Percentiles rank a stretch among this genome's conserved stretches.
Evolutionary conservation across 1,284 basidiomycete genomes (phyloP).

Genomic region (Entoloma clypeatum): DNA sequence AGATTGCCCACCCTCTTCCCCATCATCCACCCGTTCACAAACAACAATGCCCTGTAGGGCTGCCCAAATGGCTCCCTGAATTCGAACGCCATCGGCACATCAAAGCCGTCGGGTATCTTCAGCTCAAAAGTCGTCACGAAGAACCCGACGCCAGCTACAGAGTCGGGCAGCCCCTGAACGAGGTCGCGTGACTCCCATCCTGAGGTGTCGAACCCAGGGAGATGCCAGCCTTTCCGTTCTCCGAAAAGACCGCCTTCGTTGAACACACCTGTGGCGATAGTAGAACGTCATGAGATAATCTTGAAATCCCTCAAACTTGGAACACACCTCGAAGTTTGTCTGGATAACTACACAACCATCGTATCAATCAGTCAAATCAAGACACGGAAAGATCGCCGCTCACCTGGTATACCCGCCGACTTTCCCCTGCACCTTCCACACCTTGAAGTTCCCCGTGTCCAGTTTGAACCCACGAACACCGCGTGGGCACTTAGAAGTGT

Average conservation of each 20-base stretch:
- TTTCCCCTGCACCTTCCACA: slow-evolving; percentile 83
- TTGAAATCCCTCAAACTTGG: background rate
- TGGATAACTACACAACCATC: slow-evolving; percentile 43
- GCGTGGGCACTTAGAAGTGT: slow-evolving; percentile 62
- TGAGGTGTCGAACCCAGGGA: slow-evolving; percentile 67
- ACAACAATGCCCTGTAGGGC: slow-evolving; percentile 69
- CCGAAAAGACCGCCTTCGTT: slow-evolving; percentile 81
- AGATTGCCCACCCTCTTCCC: slow-evolving; percentile 71
- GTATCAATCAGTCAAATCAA: slow-evolving; percentile 1
- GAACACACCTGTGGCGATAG: slow-evolving; percentile 36
- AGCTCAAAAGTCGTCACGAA: slow-evolving; percentile 72
- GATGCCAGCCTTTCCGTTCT: slow-evolving; percentile 79
- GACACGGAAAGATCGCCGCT: slow-evolving; percentile 19
- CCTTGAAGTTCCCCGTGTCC: slow-evolving; percentile 52
- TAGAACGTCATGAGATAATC: background rate
- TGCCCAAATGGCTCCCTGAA: slow-evolving; percentile 54
- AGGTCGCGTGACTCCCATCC: slow-evolving; percentile 55
- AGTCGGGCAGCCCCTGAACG: slow-evolving; percentile 51
- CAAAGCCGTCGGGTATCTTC: slow-evolving; percentile 52
- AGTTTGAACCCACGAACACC: slow-evolving; percentile 75
- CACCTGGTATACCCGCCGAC: slow-evolving; percentile 70
- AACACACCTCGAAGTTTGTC: slow-evolving; percentile 58
- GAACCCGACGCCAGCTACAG: slow-evolving; percentile 67
- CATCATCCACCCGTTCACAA: slow-evolving; percentile 87
- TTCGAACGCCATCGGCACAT: slow-evolving; percentile 64